Percentiles rank a stretch among this genome's conserved stretches.
Evolutionary conservation across 805 yeast species (phyloP).

Genomic region (Saturnispora sekii): DNA sequence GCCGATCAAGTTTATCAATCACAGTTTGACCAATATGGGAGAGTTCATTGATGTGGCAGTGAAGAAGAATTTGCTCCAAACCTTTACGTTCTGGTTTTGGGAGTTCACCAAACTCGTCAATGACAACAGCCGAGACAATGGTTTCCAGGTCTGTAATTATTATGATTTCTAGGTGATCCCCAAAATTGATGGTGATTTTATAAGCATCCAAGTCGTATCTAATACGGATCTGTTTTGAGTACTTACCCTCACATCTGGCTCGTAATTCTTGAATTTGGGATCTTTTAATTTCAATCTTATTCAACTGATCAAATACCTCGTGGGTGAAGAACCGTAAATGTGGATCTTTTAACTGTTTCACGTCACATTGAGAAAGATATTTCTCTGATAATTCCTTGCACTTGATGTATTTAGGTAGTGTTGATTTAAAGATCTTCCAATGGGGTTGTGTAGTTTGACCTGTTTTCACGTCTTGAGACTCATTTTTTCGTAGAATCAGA

Average conservation of each 20-base stretch:
- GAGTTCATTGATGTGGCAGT: neutral
- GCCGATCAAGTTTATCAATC: too few relatives aligned
- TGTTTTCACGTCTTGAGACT: neutral
- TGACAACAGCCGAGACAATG: constrained; percentile 3
- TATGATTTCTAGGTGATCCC: constrained; percentile 14
- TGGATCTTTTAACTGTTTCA: neutral
- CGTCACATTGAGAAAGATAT: constrained; percentile 16
- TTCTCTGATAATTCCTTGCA: constrained; percentile 16
- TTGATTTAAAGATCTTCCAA: constrained; percentile 28
- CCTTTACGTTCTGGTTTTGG: neutral
- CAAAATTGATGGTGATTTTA: constrained; percentile 19
- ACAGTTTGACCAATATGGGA: neutral
- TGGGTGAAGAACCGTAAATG: constrained; percentile 20
- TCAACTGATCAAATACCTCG: constrained; percentile 19
- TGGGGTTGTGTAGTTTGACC: constrained; percentile 2
- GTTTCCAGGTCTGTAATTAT: constrained; percentile 17
- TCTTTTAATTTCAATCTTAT: constrained; percentile 18
- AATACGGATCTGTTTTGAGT: constrained; percentile 8
- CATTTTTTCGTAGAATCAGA: constrained; percentile 29
- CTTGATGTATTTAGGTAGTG: constrained; percentile 27
- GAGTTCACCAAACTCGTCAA: constrained; percentile 1
- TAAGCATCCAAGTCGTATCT: constrained; percentile 22
- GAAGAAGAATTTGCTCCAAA: constrained; percentile 3
- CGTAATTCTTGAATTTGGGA: constrained; percentile 13
- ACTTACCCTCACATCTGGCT: constrained; percentile 9